Evolutionary conservation across 257 asterid species (phyloP).

Genomic region (Solanum sitiens): DNA sequence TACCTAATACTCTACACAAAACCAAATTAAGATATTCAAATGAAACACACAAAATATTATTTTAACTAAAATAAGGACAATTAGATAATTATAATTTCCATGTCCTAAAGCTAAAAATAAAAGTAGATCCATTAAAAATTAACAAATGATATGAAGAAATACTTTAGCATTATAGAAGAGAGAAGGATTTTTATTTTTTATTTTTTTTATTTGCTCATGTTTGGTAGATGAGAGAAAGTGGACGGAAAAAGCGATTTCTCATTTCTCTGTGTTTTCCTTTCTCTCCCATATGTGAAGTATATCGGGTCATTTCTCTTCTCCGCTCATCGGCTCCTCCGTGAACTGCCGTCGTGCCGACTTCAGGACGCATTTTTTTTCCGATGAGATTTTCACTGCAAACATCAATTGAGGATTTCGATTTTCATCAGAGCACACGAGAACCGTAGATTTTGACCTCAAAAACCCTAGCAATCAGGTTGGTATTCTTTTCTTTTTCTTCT

Average conservation of each 20-base stretch:
- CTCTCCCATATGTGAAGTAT: not conserved
- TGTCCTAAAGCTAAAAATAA: not conserved
- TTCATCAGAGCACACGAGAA: not conserved
- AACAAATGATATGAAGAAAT: not conserved
- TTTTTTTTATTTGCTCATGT: not conserved
- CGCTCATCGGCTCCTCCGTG: not conserved
- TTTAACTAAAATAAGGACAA: not conserved
- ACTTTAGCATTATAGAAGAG: not conserved
- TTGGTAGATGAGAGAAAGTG: constrained; percentile 7
- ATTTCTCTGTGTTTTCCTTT: not conserved
- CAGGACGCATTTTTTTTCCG: not conserved
- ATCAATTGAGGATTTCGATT: not conserved
- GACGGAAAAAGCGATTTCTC: not conserved
- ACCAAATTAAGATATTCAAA: not conserved
- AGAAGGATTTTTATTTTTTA: not conserved
- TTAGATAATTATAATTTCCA: not conserved
- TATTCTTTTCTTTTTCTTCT: not conserved
- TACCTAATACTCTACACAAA: not conserved
- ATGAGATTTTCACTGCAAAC: not conserved
- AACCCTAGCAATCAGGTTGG: not conserved
- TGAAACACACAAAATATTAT: not conserved
- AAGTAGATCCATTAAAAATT: not conserved
- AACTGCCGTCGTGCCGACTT: not conserved
- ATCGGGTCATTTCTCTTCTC: not conserved
- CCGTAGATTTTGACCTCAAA: not conserved